These are phyloP conservation scores for Fusarium sp. DNA, from an alignment of 2,329 filamentous ascomycete genomes.

Conservation along the genomic window DNA sequence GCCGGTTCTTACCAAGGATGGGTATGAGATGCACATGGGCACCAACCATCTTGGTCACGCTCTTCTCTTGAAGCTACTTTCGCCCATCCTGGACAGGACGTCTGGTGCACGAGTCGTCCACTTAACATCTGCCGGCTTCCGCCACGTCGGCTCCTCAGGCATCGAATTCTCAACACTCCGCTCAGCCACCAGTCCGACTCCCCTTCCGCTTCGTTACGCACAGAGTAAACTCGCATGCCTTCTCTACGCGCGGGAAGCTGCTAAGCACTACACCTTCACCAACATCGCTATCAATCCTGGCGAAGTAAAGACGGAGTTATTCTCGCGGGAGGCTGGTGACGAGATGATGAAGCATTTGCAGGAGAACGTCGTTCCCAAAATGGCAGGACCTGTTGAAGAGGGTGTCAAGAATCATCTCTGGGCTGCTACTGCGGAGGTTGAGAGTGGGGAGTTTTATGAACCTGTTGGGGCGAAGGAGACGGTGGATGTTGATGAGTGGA, in stretches of 20 bases:
- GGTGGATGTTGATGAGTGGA: neutral
- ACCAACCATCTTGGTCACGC: slow-evolving; percentile 14
- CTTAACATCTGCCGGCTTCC: slow-evolving; percentile 2
- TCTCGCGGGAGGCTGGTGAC: neutral
- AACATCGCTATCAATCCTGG: slow-evolving; percentile 15
- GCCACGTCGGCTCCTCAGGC: neutral
- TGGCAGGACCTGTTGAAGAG: fast-evolving
- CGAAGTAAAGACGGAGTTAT: neutral
- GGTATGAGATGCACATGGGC: slow-evolving; percentile 15
- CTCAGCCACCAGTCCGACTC: neutral
- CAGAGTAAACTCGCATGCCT: slow-evolving; percentile 6
- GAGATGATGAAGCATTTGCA: slow-evolving; percentile 9
- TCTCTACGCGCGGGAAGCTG: neutral
- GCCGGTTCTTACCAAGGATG: neutral
- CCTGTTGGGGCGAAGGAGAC: slow-evolving; percentile 12
- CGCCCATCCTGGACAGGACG: fast-evolving
- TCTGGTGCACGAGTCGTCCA: neutral
- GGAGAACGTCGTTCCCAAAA: neutral
- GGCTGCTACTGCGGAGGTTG: fast-evolving
- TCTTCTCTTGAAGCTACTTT: neutral
- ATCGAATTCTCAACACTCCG: slow-evolving; percentile 1
- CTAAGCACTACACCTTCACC: neutral
- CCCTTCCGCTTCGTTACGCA: neutral
- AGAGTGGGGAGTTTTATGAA: slow-evolving; percentile 10
- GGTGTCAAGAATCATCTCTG: slow-evolving; percentile 14